Conservation (phyloP, 306 rosid species). For the Inga leiocalycina region DNA sequence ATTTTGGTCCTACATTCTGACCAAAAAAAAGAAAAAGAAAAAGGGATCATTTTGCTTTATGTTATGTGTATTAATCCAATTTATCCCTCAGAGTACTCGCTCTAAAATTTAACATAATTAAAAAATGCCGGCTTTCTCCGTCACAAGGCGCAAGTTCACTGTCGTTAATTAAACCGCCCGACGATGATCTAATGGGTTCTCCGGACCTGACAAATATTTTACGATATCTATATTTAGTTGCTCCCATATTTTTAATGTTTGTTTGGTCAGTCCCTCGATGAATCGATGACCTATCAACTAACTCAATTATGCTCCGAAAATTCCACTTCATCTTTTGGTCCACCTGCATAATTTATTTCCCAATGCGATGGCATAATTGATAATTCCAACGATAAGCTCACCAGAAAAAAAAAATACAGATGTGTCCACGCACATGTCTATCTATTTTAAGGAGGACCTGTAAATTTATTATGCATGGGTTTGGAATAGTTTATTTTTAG, state of each 20-base stretch:
- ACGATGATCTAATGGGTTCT: not conserved
- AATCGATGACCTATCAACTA: not conserved
- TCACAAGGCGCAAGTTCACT: not conserved
- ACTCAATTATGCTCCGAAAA: not conserved
- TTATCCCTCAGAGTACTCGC: not conserved
- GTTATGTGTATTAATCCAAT: not conserved
- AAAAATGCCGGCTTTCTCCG: not conserved
- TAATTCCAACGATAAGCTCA: not conserved
- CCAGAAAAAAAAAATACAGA: not conserved
- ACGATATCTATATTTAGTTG: not conserved
- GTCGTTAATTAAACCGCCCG: not conserved
- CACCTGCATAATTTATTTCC: not conserved
- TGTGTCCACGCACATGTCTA: not conserved
- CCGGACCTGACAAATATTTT: not conserved
- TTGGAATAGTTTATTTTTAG: too few species aligned
- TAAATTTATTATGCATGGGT: not conserved
- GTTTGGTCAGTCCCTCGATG: not conserved
- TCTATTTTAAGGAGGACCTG: not conserved
- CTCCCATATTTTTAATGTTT: not conserved
- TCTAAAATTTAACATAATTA: not conserved
- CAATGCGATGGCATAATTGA: not conserved
- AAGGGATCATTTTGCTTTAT: too few species aligned
- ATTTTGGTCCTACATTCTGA: too few species aligned
- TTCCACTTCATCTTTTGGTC: constrained; percentile 14
- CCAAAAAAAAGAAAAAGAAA: too few species aligned